Evolutionary conservation across 352 stramenopile genomes (phyloP), one percentile per base, ranked within the genome.

Genomic region (Ophiocytium majus): DNA sequence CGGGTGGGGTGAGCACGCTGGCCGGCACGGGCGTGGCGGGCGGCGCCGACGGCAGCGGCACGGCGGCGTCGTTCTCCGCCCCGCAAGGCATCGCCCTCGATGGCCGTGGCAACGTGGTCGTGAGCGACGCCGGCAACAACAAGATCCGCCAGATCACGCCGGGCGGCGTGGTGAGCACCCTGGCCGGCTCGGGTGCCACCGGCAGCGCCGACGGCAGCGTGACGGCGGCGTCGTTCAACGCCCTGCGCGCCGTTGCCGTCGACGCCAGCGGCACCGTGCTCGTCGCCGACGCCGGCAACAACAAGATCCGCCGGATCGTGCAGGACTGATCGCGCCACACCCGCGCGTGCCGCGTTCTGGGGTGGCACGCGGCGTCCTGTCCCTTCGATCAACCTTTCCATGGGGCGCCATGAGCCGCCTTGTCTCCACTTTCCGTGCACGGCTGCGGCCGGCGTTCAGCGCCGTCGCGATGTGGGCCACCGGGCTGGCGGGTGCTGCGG

Each of bases 51-150:
- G 95, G 94, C 34, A 0, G 87, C 19, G 85, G 78, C 49, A 79
- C 85, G 9, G 83, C 90, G 0, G 94, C 95, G n/a, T 90, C 89
- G 49, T 98, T 98, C 89, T 92, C 92, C 81, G 91, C 93, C 81
- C 96, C 95, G 14, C 81, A 88, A 83, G 94, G 94, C 81, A 91
- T 98, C 31, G 95, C 94, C 0, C 92, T 98, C 9, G 95, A 98
- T 88, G 93, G 92, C 31, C 92, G 92, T 14, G 94, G 95, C 9
- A 93, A 97, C 50, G 92, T 98, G 5, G 98, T 98, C 88, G 94
- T 99, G 0, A 94, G 94, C 0, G 96, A 98, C 89, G 98, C 93
- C 19, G 93, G 93, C 49, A 98, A 98, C 89, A 89, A 95, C 86
- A 86, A 89, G 19, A 92, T 95, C 64, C 89, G 92, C 57, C 84